Conservation (phyloP, 176 grass and related monocot genomes). For the Oryza officinalis region DNA sequence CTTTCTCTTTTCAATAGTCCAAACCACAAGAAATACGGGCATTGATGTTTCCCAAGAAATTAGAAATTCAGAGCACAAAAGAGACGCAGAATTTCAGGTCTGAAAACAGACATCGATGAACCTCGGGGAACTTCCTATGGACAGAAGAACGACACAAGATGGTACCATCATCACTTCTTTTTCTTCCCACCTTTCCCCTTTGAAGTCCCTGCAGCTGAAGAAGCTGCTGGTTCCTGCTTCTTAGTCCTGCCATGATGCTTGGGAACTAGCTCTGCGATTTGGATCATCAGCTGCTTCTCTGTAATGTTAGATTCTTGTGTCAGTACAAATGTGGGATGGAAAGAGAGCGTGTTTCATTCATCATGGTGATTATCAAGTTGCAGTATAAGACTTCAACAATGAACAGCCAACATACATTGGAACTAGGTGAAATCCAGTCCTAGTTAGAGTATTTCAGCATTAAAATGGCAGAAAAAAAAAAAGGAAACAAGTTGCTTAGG, state of each 20-base stretch:
- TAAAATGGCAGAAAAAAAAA: not conserved
- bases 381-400: not conserved
- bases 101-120: not conserved
- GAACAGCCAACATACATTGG: not conserved
- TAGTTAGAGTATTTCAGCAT: not conserved
- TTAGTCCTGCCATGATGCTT: slow-evolving; percentile 90
- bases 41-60: not conserved
- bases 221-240: slow-evolving; percentile 61
- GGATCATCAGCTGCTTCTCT: slow-evolving; percentile 89
- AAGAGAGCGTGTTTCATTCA: not conserved
- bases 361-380: not conserved
- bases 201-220: slow-evolving; percentile 38
- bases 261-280: slow-evolving; percentile 83
- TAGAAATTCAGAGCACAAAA: not conserved
- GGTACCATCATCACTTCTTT: slow-evolving; percentile 56
- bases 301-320: slow-evolving; percentile 22
- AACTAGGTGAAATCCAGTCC: not conserved
- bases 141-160: slow-evolving; percentile 17
- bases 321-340: slow-evolving; percentile 15
- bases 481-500: not conserved
- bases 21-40: not conserved
- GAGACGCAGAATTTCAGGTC: not conserved
- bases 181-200: slow-evolving; percentile 74
- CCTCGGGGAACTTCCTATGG: slow-evolving; percentile 2
- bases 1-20: not conserved